Evolutionary conservation across 805 yeast genomes (phyloP).

Genomic region (Metschnikowia lachancei): DNA sequence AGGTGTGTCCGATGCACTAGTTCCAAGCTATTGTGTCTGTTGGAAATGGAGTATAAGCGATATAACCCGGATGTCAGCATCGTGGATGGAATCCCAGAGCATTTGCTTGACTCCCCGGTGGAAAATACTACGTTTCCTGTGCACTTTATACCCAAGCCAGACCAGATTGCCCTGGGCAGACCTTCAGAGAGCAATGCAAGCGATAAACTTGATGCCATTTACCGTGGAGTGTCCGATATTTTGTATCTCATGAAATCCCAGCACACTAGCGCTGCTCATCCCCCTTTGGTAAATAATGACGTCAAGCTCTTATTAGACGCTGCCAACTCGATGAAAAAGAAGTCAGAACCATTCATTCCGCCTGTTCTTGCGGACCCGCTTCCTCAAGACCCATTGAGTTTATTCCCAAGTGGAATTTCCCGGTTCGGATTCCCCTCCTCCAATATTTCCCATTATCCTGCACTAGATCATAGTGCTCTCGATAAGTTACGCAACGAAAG

Average conservation of each 20-base stretch:
- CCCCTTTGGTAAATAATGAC: conserved; percentile 19
- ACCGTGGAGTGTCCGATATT: conserved; percentile 36
- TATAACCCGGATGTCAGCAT: conserved; percentile 17
- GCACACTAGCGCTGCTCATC: conserved; percentile 5
- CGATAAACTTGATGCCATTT: conserved; percentile 31
- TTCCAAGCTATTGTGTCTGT: conserved; percentile 51
- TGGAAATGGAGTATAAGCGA: conserved; percentile 28
- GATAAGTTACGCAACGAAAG: conserved; percentile 2
- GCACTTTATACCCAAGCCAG: conserved; percentile 10
- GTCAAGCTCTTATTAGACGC: conserved; percentile 28
- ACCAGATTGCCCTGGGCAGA: background rate
- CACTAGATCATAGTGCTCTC: background rate
- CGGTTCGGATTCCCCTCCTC: conserved; percentile 4
- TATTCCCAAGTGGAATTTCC: background rate
- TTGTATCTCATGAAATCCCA: conserved; percentile 24
- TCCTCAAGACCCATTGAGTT: conserved; percentile 3
- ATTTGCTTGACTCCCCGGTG: conserved; percentile 11
- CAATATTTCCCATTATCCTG: background rate
- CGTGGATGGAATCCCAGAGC: conserved; percentile 19
- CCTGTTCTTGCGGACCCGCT: conserved; percentile 1
- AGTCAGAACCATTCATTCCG: conserved; percentile 1
- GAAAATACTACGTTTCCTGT: conserved; percentile 10
- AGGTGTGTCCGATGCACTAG: conserved; percentile 61
- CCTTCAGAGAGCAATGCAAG: background rate
- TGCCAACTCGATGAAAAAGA: conserved; percentile 25